These are phyloP conservation scores for Plasmodium coatneyi DNA, from an alignment of 169 alveolate species.

Conservation along the genomic window DNA sequence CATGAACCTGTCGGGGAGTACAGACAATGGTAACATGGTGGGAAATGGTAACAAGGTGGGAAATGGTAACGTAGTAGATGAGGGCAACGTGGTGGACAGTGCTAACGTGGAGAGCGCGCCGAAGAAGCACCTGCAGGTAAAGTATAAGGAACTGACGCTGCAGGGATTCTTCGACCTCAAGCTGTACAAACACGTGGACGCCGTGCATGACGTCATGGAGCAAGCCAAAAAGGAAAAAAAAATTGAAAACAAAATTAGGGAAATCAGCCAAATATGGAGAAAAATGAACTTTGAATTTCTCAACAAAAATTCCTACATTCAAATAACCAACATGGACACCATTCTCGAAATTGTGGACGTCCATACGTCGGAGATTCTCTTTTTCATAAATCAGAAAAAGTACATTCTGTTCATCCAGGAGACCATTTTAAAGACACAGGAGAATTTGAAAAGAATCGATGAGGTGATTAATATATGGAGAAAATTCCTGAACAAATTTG, in stretches of 20 bases:
- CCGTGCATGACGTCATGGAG: slow-evolving; percentile 95
- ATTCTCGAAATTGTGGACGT: slow-evolving; percentile 90
- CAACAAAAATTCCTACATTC: slow-evolving; percentile 88
- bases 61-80: slow-evolving; percentile 90
- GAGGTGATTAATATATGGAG: slow-evolving; percentile 94
- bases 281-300: slow-evolving; percentile 90
- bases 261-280: slow-evolving; percentile 93
- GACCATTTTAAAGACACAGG: slow-evolving; percentile 89
- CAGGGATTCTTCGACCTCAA: slow-evolving; percentile 92
- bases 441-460: slow-evolving; percentile 92
- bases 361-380: slow-evolving; percentile 84
- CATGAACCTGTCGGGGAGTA: slow-evolving; percentile 92
- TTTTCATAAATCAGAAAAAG: slow-evolving; percentile 81
- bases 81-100: slow-evolving; percentile 81
- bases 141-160: slow-evolving; percentile 93
- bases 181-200: slow-evolving; percentile 92
- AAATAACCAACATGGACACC: slow-evolving; percentile 91
- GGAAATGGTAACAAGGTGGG: neutral
- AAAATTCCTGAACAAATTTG: slow-evolving; percentile 95
- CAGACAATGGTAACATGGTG: neutral
- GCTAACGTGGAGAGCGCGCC: neutral
- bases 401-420: slow-evolving; percentile 92
- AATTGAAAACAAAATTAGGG: slow-evolving; percentile 93
- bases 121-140: slow-evolving; percentile 83
- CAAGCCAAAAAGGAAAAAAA: slow-evolving; percentile 95